Evolutionary conservation across 805 yeast genomes (phyloP), one percentile per base, ranked within the genome.

Genomic region (Metschnikowia vanudenii): DNA sequence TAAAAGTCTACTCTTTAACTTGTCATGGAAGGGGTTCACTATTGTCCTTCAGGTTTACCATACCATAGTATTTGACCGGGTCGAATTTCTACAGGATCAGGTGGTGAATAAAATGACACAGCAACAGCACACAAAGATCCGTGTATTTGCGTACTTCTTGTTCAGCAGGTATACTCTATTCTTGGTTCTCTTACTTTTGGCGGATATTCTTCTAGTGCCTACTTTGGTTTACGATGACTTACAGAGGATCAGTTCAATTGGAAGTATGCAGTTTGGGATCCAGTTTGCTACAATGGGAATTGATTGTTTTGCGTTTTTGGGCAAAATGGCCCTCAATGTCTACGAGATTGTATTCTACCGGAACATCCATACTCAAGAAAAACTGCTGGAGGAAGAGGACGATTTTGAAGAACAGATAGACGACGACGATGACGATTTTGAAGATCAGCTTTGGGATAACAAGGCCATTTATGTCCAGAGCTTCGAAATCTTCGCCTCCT

Each of bases 391-490:
- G 16, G 65, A 59, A 7, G 67, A 65, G 11, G 68, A 61, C 9
- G 84, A 79, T 14, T 40, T 41, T 10, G 52, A 46, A 10, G 95
- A 84, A 33, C 82, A 78, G 26, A n/a, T n/a, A n/a, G n/a, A n/a
- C n/a, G 44, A 47, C 17, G 65, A 59, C 9, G 67, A 65, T 9
- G 68, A 61, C 9, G 84, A 79, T 14, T 40, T 41, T 10, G 52
- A 46, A 10, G 95, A 84, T 32, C 82, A 78, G 26, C 69, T 75
- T 1, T 84, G 96, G 91, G 96, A 90, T 57, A 70, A 74, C 33
- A 85, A 88, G 63, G 73, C 80, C 7, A 67, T 80, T 60, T 77
- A 76, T 50, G 70, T 79, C 51, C 83, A 86, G 56, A 58, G 75
- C 3, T 67, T 86, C 16, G 84, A 84, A 39, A 69, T 85, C 2